A percentile compares a stretch with the other conserved stretches of the same genome.
phyloP scores from a whole-genome alignment of 1,139 yeast genomes.

The Hansenula sp. region DNA sequence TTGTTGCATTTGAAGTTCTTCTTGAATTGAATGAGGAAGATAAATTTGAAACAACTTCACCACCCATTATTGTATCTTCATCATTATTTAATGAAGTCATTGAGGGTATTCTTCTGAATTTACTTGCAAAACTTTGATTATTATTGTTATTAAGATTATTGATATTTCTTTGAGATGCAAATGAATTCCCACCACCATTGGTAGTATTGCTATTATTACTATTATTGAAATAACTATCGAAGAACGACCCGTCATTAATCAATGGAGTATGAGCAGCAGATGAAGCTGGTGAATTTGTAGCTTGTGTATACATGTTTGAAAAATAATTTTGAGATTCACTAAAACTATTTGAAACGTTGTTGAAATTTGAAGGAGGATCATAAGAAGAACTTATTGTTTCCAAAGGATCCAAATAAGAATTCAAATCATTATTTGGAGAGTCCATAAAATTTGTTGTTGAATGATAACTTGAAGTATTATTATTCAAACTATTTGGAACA shows the following conservation, averaged over 20 bases:
- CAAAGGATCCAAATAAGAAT: slow-evolving; percentile 22
- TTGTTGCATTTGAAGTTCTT: slow-evolving; percentile 17
- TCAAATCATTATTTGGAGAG: slow-evolving; percentile 6
- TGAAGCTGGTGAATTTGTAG: slow-evolving; percentile 19
- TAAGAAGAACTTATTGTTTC: slow-evolving; percentile 21
- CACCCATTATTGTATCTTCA: slow-evolving; percentile 6
- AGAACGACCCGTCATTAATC: slow-evolving; percentile 18
- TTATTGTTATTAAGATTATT: neutral
- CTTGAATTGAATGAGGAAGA: slow-evolving; percentile 17
- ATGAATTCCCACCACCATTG: neutral
- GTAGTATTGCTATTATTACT: slow-evolving; percentile 1
- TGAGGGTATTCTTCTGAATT: slow-evolving; percentile 18
- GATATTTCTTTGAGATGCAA: slow-evolving; percentile 2
- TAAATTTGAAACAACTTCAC: slow-evolving; percentile 6
- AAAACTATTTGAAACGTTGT: slow-evolving; percentile 13
- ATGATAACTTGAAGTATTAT: slow-evolving; percentile 6
- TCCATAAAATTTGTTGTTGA: slow-evolving; percentile 16
- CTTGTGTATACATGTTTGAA: slow-evolving; percentile 15
- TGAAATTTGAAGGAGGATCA: slow-evolving; percentile 22
- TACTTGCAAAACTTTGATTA: slow-evolving; percentile 19
- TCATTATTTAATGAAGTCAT: slow-evolving; percentile 6
- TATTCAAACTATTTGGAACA: slow-evolving; percentile 7
- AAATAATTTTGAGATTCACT: slow-evolving; percentile 11
- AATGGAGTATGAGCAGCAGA: slow-evolving; percentile 21
- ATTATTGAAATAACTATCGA: slow-evolving; percentile 19